Conservation (phyloP, 176 grass and related monocot species). For the Zea luxurians region DNA sequence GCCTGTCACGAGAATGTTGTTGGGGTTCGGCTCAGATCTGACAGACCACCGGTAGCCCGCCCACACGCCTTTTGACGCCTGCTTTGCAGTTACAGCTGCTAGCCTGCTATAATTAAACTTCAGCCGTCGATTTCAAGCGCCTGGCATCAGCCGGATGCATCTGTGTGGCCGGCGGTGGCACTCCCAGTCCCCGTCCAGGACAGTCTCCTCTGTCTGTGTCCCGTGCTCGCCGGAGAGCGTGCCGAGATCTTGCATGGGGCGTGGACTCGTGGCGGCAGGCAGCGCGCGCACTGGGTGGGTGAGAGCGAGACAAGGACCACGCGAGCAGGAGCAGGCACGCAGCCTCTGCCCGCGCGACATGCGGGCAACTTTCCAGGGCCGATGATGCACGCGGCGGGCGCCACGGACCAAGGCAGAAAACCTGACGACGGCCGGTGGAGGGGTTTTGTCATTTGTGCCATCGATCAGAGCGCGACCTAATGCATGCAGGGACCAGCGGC, state of each 20-base stretch:
- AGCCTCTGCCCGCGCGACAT: slow-evolving; percentile 8
- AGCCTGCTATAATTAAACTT: background rate
- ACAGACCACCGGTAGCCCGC: background rate
- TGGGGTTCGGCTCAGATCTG: background rate
- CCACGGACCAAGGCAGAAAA: slow-evolving; percentile 27
- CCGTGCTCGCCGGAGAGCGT: too few species aligned
- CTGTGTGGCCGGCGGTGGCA: too few species aligned
- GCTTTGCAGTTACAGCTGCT: slow-evolving; percentile 6
- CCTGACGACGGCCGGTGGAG: background rate
- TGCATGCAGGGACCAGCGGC: slow-evolving; percentile 27
- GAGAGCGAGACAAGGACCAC: background rate
- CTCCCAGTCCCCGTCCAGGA: too few species aligned
- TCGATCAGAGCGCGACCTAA: slow-evolving; percentile 16
- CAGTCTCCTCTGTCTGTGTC: too few species aligned
- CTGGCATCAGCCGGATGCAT: too few species aligned
- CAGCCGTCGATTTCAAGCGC: too few species aligned
- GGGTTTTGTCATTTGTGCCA: background rate
- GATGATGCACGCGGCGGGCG: background rate
- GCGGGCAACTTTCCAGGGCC: slow-evolving; percentile 39
- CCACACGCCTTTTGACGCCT: slow-evolving; percentile 22
- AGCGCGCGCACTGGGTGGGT: too few species aligned
- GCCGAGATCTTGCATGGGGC: background rate
- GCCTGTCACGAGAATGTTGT: background rate
- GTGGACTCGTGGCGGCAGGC: too few species aligned
- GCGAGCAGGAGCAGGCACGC: background rate